A percentile compares a stretch with the other conserved stretches of the same genome.
phyloP scores from a whole-genome alignment of 148 eudicot genomes.

The Amaranthus hypochondriacus region DNA sequence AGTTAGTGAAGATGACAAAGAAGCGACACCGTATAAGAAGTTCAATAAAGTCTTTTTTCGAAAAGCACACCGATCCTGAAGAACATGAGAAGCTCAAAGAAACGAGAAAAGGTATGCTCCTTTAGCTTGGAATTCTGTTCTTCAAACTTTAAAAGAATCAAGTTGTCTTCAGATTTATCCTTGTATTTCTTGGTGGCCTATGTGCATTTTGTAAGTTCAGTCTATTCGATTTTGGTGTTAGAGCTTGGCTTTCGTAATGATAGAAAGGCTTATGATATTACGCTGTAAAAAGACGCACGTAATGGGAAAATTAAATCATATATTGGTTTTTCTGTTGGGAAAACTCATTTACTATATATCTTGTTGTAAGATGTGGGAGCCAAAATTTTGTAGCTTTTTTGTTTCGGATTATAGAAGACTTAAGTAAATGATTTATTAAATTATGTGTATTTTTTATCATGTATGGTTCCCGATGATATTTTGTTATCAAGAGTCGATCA shows the following conservation, averaged over 20 bases:
- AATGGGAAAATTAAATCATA: neutral
- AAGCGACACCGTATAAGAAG: slow-evolving; percentile 34
- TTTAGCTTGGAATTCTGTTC: neutral
- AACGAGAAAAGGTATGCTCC: slow-evolving; percentile 53
- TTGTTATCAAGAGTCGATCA: too few species aligned
- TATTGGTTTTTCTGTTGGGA: neutral
- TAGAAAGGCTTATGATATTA: neutral
- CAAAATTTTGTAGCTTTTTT: too few species aligned
- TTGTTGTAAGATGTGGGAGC: neutral
- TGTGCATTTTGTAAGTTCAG: too few species aligned
- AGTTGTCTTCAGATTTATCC: neutral
- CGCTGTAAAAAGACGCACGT: neutral
- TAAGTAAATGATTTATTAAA: too few species aligned
- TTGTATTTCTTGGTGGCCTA: neutral
- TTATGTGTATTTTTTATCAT: too few species aligned
- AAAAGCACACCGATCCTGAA: slow-evolving; percentile 60
- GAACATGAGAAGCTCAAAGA: slow-evolving; percentile 61
- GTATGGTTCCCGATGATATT: too few species aligned
- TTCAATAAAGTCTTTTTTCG: slow-evolving; percentile 47
- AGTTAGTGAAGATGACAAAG: slow-evolving; percentile 45
- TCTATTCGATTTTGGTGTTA: neutral
- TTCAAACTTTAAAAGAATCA: neutral
- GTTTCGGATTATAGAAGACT: too few species aligned
- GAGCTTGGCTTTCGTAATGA: neutral
- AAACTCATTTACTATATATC: neutral